Evolutionary conservation across 2,329 filamentous ascomycete species (phyloP), one percentile per base, ranked within the genome.

Genomic region (Claviceps spartinae): DNA sequence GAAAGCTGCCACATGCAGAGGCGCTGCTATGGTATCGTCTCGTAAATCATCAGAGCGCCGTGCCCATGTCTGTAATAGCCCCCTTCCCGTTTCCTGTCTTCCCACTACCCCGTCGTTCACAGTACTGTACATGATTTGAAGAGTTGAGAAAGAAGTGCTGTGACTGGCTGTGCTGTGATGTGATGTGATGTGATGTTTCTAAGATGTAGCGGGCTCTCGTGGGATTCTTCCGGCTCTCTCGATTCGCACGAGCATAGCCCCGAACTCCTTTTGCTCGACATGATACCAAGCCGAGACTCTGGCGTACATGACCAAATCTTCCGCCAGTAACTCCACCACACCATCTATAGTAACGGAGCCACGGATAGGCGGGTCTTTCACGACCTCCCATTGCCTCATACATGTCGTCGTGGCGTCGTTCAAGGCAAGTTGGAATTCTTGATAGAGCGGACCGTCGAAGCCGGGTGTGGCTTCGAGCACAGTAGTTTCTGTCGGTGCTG

Each of bases 281-380:
- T 82, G 72, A 63, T 77, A 83, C 63, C 72, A 78, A 2, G 70
- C 74, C 11, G 64, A 54, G 2, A 78, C 76, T 54, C 79, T 74
- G 13, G 81, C 65, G 2, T 72, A 69, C 51, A 81, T 60, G 48
- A 67, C 67, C 1, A 71, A 71, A 22, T 64, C 69, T 2, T 72
- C 61, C 2, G 75, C 69, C 42, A 72, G 67, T 2, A 82, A 53
- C 55, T 81, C 75, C 2, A 83, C 71, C 11, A 80, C 61, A 0
- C 79, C 79, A 16, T 73, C 73, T 1, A 82, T 69, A 1, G 67
- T 61, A 47, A 82, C 67, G 49, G 72, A 73, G 4, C 79, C 79
- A 11, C 73, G 67, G 5, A 71, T 73, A 0, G 76, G 75, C 2
- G 69, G 64, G 7, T 65, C 63, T 46, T 62, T 64, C 6, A 70